Percentiles rank a stretch among this genome's conserved stretches.
These are phyloP conservation scores for Talaromyces sp. DNA, from an alignment of 2,329 filamentous ascomycete species.

Conservation along the genomic window DNA sequence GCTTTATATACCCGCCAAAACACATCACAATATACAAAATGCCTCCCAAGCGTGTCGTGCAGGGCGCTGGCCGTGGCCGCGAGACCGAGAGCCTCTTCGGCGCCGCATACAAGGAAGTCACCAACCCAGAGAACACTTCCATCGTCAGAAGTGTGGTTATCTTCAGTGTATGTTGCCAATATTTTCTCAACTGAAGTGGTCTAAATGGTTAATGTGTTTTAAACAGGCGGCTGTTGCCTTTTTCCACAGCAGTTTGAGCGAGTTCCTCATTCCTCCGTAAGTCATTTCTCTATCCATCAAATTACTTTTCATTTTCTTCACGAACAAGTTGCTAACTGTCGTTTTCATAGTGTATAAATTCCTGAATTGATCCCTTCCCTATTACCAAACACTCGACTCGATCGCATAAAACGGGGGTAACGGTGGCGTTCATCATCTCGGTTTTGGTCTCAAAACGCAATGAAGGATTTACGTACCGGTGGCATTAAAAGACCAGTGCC, in stretches of 20 bases:
- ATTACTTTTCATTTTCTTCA: not conserved
- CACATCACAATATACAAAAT: conserved; percentile 34
- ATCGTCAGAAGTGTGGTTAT: conserved; percentile 62
- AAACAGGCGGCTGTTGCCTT: conserved; percentile 58
- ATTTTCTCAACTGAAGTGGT: not conserved
- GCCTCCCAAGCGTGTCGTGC: conserved; percentile 57
- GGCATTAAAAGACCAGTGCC: not conserved
- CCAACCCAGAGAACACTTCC: conserved; percentile 61
- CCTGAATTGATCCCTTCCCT: not conserved
- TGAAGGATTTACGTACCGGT: not conserved
- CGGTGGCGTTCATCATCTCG: not conserved
- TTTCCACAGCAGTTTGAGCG: conserved; percentile 62
- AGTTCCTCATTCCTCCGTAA: conserved; percentile 59
- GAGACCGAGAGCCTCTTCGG: conserved; percentile 46
- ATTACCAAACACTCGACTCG: not conserved
- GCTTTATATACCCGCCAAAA: not conserved
- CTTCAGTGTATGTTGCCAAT: conserved; percentile 55
- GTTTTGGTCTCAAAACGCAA: not conserved
- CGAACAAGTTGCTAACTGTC: not conserved
- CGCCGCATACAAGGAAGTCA: conserved; percentile 57
- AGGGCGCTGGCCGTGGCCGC: conserved; percentile 39
- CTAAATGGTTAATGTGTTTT: not conserved
- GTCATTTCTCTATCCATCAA: conserved; percentile 14
- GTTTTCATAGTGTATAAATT: conserved; percentile 1
- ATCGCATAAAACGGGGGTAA: not conserved